Evolutionary conservation across 225 moss, liverwort and hornwort genomes (phyloP).

Genomic region (Climacium dendroides): DNA sequence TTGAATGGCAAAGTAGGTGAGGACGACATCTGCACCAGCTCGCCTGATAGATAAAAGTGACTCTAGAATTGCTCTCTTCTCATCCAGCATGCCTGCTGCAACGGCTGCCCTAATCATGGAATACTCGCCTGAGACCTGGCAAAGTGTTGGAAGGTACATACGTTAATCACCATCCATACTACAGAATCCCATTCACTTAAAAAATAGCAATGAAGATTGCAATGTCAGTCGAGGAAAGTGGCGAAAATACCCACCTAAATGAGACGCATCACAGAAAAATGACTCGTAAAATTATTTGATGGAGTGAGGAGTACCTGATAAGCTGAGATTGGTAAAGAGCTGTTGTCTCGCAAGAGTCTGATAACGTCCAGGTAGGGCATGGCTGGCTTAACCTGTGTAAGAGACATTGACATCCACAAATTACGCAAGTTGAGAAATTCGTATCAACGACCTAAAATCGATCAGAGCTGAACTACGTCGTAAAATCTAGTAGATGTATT

Average conservation of each 20-base stretch:
- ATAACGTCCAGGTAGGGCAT: slow-evolving; percentile 97
- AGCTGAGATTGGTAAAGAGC: slow-evolving; percentile 80
- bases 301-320: slow-evolving; percentile 49
- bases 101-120: slow-evolving; percentile 91
- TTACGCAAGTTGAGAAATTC: neutral
- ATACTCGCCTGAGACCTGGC: slow-evolving; percentile 94
- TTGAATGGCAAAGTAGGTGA: slow-evolving; percentile 76
- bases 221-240: neutral
- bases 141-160: neutral
- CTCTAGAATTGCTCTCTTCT: slow-evolving; percentile 81
- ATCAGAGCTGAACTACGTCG: neutral
- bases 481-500: neutral
- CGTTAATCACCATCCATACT: neutral
- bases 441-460: neutral
- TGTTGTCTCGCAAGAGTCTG: slow-evolving; percentile 79
- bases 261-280: neutral
- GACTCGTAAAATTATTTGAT: neutral
- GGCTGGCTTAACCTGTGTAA: slow-evolving; percentile 74
- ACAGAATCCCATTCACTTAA: neutral
- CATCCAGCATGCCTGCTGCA: slow-evolving; percentile 95
- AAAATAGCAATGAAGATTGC: neutral
- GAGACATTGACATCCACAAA: neutral
- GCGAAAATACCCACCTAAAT: neutral
- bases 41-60: slow-evolving; percentile 76
- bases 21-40: slow-evolving; percentile 91